Conservation (phyloP, 306 rosid genomes). For the Medicago arabica region DNA sequence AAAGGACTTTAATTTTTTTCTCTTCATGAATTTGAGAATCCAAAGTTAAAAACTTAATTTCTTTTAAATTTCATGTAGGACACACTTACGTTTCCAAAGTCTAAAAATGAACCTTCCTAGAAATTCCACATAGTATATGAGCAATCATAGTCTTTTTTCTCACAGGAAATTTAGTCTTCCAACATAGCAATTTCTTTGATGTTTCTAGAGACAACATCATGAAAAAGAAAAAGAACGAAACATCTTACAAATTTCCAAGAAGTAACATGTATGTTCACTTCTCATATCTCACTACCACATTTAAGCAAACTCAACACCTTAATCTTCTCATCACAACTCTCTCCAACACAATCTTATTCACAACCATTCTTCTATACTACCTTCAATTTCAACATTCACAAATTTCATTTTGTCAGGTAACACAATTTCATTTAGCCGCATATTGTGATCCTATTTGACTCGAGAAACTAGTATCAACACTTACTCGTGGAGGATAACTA, state of each 20-base stretch:
- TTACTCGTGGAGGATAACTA: not conserved
- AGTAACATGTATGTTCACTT: not conserved
- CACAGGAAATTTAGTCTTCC: not conserved
- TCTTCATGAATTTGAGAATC: too few species aligned
- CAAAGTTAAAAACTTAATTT: too few species aligned
- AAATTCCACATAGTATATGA: not conserved
- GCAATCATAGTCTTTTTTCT: not conserved
- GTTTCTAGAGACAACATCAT: not conserved
- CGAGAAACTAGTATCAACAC: not conserved
- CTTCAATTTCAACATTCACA: not conserved
- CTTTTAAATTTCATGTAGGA: too few species aligned
- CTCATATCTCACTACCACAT: not conserved
- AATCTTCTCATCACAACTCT: not conserved
- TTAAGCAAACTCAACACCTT: slow-evolving; percentile 3
- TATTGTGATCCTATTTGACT: not conserved
- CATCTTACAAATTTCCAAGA: slow-evolving; percentile 26
- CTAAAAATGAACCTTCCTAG: not conserved
- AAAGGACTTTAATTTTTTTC: too few species aligned
- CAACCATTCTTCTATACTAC: not conserved
- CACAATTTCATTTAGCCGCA: not conserved
- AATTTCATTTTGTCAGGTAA: not conserved
- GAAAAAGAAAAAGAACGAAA: not conserved
- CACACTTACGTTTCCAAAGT: not conserved
- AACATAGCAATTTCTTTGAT: not conserved
- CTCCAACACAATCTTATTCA: slow-evolving; percentile 13